These are phyloP conservation scores for Candida maesae DNA, from an alignment of 805 yeast genomes.

Conservation along the genomic window DNA sequence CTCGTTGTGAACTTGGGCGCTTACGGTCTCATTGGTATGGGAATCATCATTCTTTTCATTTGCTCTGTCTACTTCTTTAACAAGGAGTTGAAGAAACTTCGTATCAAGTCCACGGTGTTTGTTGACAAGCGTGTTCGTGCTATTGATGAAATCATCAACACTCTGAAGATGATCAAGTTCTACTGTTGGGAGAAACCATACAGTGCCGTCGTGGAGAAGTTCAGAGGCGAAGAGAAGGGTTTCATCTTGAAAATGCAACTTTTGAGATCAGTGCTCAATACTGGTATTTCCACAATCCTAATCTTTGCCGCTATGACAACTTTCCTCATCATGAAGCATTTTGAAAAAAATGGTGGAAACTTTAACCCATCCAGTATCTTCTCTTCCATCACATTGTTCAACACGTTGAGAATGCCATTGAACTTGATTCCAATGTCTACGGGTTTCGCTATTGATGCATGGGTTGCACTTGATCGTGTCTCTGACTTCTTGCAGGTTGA, in stretches of 20 bases:
- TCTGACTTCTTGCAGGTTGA: constrained; percentile 40
- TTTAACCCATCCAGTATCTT: constrained; percentile 61
- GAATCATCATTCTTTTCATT: constrained; percentile 43
- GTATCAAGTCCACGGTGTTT: constrained; percentile 53
- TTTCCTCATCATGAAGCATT: constrained; percentile 50
- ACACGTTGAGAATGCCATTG: constrained; percentile 54
- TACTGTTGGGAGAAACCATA: constrained; percentile 93
- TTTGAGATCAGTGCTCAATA: constrained; percentile 57
- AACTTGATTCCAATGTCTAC: constrained; percentile 65
- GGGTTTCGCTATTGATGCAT: constrained; percentile 59
- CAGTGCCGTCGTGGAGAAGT: constrained; percentile 46
- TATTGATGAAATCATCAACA: constrained; percentile 73
- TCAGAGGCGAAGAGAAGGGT: constrained; percentile 60
- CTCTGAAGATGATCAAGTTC: constrained; percentile 78
- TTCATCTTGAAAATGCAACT: constrained; percentile 61
- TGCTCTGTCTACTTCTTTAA: constrained; percentile 43
- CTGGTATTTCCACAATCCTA: constrained; percentile 53
- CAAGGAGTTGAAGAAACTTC: constrained; percentile 46
- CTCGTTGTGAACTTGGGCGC: constrained; percentile 69
- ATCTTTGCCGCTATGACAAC: constrained; percentile 66
- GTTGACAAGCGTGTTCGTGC: constrained; percentile 77
- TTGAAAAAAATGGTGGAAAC: constrained; percentile 29
- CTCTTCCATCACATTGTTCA: constrained; percentile 68
- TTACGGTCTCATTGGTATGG: constrained; percentile 67
- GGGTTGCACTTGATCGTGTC: constrained; percentile 52